Percentiles rank a stretch among this genome's conserved stretches.
phyloP scores from a whole-genome alignment of 2,329 filamentous ascomycete species.

The Neofusicoccum sp. region DNA sequence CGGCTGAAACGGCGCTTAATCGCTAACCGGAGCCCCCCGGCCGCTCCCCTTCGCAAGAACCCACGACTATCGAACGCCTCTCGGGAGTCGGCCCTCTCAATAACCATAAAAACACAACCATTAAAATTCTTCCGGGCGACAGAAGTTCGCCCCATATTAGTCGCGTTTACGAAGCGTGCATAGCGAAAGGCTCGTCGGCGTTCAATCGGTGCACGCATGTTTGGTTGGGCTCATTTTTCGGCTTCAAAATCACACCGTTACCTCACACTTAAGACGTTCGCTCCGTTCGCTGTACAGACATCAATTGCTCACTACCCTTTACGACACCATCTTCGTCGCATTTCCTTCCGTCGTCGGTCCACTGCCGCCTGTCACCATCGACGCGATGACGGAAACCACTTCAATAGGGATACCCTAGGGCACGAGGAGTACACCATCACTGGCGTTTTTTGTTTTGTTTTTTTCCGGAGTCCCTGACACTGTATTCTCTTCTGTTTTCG shows the following conservation, averaged over 20 bases:
- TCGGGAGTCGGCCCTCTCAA: neutral
- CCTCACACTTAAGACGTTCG: neutral
- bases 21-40: neutral
- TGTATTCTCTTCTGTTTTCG: slow-evolving; percentile 2
- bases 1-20: slow-evolving; percentile 2
- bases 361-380: neutral
- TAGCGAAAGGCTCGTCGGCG: slow-evolving; percentile 17
- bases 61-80: neutral
- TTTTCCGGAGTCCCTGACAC: neutral
- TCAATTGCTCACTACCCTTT: slow-evolving; percentile 14
- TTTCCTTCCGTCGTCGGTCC: neutral
- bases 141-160: neutral
- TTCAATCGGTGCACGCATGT: slow-evolving; percentile 6
- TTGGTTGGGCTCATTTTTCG: slow-evolving; percentile 12
- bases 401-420: slow-evolving; percentile 16
- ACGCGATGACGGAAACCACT: slow-evolving; percentile 8
- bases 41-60: neutral
- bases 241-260: neutral
- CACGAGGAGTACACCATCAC: slow-evolving; percentile 15
- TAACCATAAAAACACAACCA: neutral
- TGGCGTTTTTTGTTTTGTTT: slow-evolving; percentile 1
- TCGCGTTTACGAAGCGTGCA: slow-evolving; percentile 20
- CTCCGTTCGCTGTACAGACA: slow-evolving; percentile 15
- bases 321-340: slow-evolving; percentile 12
- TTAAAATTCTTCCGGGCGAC: neutral